Conservation (phyloP, 1,139 yeast species). For the Yarrowia galli region DNA sequence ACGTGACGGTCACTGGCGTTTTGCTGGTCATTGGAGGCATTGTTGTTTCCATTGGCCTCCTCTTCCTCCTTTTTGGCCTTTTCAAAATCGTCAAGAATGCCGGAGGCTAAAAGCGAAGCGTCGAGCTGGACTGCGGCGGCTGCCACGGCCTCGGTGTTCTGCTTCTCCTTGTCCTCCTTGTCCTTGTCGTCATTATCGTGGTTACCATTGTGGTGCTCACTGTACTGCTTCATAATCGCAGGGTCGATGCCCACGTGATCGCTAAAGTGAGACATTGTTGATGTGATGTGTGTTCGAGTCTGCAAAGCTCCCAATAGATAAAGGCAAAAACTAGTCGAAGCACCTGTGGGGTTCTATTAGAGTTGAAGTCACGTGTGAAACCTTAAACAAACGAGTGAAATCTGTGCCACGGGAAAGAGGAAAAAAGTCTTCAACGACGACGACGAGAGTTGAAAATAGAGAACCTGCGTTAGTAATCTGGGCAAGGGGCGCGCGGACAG, state of each 20-base stretch:
- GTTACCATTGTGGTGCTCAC: constrained; percentile 14
- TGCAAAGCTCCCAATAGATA: constrained; percentile 2
- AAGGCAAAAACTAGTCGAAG: not conserved
- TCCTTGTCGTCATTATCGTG: constrained; percentile 25
- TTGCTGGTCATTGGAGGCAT: not conserved
- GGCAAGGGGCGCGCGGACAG: not conserved
- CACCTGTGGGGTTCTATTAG: not conserved
- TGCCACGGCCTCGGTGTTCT: constrained; percentile 35
- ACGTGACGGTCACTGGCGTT: constrained; percentile 25
- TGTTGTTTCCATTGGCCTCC: constrained; percentile 14
- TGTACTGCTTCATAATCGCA: constrained; percentile 38
- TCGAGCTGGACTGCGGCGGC: constrained; percentile 38
- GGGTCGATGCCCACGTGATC: constrained; percentile 39
- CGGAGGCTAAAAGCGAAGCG: constrained; percentile 27
- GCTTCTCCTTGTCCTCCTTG: constrained; percentile 31
- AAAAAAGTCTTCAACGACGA: constrained; percentile 18
- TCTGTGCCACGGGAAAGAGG: not conserved
- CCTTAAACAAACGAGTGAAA: constrained; percentile 26
- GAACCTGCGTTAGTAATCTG: constrained; percentile 8
- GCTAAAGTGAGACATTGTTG: constrained; percentile 22
- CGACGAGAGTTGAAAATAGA: not conserved
- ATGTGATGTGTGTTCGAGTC: constrained; percentile 24
- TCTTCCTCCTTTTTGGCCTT: constrained; percentile 38
- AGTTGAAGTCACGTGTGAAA: not conserved
- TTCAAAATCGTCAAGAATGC: constrained; percentile 36